Percentiles rank a stretch among this genome's conserved stretches.
Evolutionary conservation across 805 yeast species (phyloP).

Genomic region (Yamadazyma tumulicola): DNA sequence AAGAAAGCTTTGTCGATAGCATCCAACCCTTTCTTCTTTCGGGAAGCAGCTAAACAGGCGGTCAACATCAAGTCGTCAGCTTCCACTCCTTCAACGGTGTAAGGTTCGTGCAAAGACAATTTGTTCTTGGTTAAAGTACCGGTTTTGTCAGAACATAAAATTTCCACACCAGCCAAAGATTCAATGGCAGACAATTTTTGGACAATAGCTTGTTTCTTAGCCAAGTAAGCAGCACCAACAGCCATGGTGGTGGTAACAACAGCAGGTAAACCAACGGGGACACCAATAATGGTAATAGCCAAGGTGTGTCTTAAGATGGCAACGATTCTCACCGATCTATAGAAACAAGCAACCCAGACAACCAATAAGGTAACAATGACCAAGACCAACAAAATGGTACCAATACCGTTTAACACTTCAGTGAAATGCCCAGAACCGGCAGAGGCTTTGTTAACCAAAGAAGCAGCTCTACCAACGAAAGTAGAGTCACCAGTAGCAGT

Average conservation of each 20-base stretch:
- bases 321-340: slow-evolving; percentile 85
- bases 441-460: slow-evolving; percentile 90
- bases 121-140: slow-evolving; percentile 98
- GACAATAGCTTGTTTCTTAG: slow-evolving; percentile 95
- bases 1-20: slow-evolving; percentile 97
- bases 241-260: slow-evolving; percentile 99
- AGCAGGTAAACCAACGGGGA: slow-evolving; percentile 98
- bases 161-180: slow-evolving; percentile 96
- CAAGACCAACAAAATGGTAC: slow-evolving; percentile 84
- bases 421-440: slow-evolving; percentile 95
- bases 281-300: slow-evolving; percentile 96
- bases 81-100: slow-evolving; percentile 96
- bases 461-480: slow-evolving; percentile 96
- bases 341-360: slow-evolving; percentile 93
- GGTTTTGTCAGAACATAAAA: slow-evolving; percentile 96
- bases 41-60: slow-evolving; percentile 95
- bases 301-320: slow-evolving; percentile 85
- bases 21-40: slow-evolving; percentile 97
- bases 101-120: slow-evolving; percentile 93
- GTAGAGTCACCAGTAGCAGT: slow-evolving; percentile 95
- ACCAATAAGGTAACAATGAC: slow-evolving; percentile 83
- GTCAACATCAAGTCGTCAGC: slow-evolving; percentile 95
- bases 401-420: slow-evolving; percentile 96
- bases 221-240: slow-evolving; percentile 98
- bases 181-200: slow-evolving; percentile 96